Evolutionary conservation across 1,284 basidiomycete genomes (phyloP), one percentile per base, ranked within the genome.

Genomic region (Puccinia polysora): DNA sequence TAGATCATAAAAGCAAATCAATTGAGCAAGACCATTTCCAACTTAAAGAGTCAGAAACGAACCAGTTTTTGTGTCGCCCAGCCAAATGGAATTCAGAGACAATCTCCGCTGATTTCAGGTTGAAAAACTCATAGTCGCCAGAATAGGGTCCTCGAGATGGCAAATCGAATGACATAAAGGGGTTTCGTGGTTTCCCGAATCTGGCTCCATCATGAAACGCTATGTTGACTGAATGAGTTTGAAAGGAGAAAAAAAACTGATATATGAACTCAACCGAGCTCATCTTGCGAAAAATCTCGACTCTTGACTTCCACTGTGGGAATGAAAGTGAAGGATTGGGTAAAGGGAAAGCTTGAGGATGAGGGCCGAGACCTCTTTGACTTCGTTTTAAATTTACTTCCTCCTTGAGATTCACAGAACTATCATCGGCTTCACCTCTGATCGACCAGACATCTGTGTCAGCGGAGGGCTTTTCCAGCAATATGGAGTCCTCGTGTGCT

Each of bases 231-330:
- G 68, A 70, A 38, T 59, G 43, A 1, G 56, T 70, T 49, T 60
- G 56, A 30, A 43, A 62, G 7, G 68, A 60, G 56, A 50, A 50
- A 25, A 47, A 60, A 70, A 58, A 45, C 32, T 62, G 50, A 56
- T 72, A 72, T 14, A 72, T 32, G 43, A 72, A 72, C 45, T 72
- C 69, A 34, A 72, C 53, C 18, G 47, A 55, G 40, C 58, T 58
- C 18, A 38, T 59, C 64, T 63, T 60, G 25, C 69, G 49, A 40
- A 72, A 72, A 15, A 72, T 52, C 25, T 72, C 50, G 18, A 64
- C 49, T 64, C 58, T 64, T 12, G 69, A 72, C 50, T 55, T 63
- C 69, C 69, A 72, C 12, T 30, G 50, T 14, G 36, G 36, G 20
- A 20, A 28, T 6, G 50, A 38, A 43, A 8, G 47, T 14, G 45